Base-by-base conservation (phyloP, 805 yeast species). In the Yamadazyma endophytica region DNA sequence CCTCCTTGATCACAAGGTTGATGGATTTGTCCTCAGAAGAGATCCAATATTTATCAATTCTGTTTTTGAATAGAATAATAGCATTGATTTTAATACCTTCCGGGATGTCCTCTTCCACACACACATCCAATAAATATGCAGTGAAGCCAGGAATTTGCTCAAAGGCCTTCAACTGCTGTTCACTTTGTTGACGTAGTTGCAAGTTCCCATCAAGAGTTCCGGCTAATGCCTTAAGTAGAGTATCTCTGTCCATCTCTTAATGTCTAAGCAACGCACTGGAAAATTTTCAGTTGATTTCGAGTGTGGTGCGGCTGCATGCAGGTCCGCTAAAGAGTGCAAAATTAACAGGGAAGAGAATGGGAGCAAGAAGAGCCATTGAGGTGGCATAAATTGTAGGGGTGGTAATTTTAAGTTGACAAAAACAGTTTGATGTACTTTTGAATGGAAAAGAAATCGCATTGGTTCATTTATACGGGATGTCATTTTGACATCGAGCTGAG, bases 81-180 rank as follows among this genome's bases (percentile, higher is more conserved):
- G 69, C 70, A 6, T 70, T 52, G 9, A 60, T 50, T 37, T 65
- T 66, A 32, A 64, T 56, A 5, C 70, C 70, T 9, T 50, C 38
- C 18, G 47, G 49, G 7, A 58, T 56, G 4, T 61, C 54, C 3
- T 52, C 52, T 42, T 77, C 80, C 7, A 59, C 51, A 9, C 73
- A 63, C 27, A 77, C 56, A 23, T 69, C 73, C 17, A 78, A 55
- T 28, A 77, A 58, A 46, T 73, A 74, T 9, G 68, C 60, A 1
- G 81, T 72, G 52, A 77, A 76, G 3, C 82, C 82, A 1, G 73
- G 68, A 39, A 71, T 74, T 38, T 68, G 70, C 47, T 75, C 82
- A 39, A 60, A 72, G 24, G 61, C 66, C 21, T 57, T 58, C 37
- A 77, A 58, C 44, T 73, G 73, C 18, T 52, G 53, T 52, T 77